Conservation (phyloP, 2,329 filamentous ascomycete genomes). For the Geosmithia flava region DNA sequence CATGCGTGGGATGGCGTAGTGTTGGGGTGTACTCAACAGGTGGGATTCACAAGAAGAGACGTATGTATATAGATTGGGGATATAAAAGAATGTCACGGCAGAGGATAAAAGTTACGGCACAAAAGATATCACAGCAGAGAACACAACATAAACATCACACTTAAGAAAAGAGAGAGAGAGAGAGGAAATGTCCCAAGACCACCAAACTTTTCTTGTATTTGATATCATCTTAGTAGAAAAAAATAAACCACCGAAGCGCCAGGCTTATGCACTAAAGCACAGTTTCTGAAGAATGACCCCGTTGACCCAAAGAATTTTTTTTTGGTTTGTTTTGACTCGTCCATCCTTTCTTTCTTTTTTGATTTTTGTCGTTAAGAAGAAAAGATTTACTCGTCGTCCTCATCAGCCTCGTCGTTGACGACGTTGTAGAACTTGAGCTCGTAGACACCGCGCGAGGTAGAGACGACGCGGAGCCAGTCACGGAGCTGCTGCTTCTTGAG, state of each 20-base stretch:
- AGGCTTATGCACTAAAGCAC: not conserved
- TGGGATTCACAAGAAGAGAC: no score
- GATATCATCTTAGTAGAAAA: not conserved
- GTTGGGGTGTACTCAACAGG: no score
- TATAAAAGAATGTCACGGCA: no score
- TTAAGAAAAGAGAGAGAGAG: no score
- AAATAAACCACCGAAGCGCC: not conserved
- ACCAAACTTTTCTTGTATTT: not conserved
- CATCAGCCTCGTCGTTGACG: conserved; percentile 93
- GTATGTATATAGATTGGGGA: no score
- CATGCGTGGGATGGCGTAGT: conserved; percentile 52
- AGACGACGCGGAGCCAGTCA: conserved; percentile 99
- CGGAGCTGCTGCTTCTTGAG: conserved; percentile 99
- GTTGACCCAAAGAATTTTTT: not conserved
- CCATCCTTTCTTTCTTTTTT: not conserved
- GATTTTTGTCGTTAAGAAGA: not conserved
- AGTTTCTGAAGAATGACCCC: not conserved
- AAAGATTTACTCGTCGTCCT: conserved; percentile 86
- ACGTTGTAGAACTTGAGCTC: conserved; percentile 99
- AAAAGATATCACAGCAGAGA: no score
- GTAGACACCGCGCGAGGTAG: conserved; percentile 95
- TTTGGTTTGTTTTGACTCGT: not conserved
- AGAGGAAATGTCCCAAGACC: not conserved
- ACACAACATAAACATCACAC: no score
- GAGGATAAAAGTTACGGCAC: no score